A percentile compares a stretch with the other conserved stretches of the same genome.
phyloP scores from a whole-genome alignment of 768 basidiomycete genomes.

The Sarcomyxa edulis region DNA sequence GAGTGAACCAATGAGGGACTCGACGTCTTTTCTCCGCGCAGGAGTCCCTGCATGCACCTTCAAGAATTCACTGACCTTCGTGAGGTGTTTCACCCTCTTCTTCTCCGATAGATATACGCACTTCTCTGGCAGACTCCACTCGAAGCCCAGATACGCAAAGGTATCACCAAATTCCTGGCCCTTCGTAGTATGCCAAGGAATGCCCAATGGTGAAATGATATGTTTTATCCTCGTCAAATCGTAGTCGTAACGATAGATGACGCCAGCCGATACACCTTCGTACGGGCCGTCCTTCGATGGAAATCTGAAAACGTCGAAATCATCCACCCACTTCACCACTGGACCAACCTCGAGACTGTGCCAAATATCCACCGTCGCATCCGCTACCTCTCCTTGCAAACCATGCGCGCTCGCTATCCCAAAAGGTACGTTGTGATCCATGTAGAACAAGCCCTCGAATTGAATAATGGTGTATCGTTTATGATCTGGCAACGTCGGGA shows the following conservation, averaged over 20 bases:
- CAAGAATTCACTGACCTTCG: constrained; percentile 7
- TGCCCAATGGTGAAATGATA: too few species aligned
- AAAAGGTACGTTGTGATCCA: constrained; percentile 18
- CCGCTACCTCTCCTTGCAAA: constrained; percentile 18
- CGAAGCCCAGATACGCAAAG: constrained; percentile 21
- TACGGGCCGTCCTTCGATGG: constrained; percentile 13
- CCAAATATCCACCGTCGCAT: constrained; percentile 20
- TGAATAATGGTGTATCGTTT: constrained; percentile 14
- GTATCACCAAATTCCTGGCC: constrained; percentile 12
- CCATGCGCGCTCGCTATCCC: constrained; percentile 16
- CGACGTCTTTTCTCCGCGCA: neutral
- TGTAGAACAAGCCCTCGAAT: constrained; percentile 13
- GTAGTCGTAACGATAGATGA: constrained; percentile 11
- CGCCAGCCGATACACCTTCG: too few species aligned
- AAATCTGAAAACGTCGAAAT: constrained; percentile 18
- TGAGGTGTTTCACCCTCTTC: constrained; percentile 20
- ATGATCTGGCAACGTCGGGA: constrained; percentile 20
- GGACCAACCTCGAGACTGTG: constrained; percentile 8
- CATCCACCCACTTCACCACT: constrained; percentile 23
- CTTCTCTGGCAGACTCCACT: constrained; percentile 19
- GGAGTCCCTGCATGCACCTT: neutral
- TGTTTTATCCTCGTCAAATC: constrained; percentile 7
- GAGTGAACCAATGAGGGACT: constrained; percentile 16
- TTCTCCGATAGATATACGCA: constrained; percentile 19
- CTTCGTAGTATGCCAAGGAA: constrained; percentile 21